Conservation (phyloP, 208 protist genomes). For the Trichomonas tenax region DNA sequence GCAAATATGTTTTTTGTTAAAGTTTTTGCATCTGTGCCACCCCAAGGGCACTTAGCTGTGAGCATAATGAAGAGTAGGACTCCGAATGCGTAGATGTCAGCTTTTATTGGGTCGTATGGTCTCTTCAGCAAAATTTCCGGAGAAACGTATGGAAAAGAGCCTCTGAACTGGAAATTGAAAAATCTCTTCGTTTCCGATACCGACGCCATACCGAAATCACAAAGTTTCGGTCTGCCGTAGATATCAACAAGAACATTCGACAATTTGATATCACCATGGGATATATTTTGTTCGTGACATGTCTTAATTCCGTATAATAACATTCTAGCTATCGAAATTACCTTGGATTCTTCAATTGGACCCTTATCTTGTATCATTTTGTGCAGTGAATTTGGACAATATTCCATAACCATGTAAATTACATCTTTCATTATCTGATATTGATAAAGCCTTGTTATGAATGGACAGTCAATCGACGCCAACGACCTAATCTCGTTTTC, state of each 20-base stretch:
- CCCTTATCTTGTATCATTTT: neutral
- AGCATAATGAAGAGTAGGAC: neutral
- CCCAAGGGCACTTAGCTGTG: neutral
- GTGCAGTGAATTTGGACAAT: neutral
- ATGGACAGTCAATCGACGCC: slow-evolving; percentile 39
- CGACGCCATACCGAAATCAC: neutral
- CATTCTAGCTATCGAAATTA: neutral
- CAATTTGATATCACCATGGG: neutral
- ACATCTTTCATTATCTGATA: neutral
- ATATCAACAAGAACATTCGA: neutral
- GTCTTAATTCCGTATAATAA: neutral
- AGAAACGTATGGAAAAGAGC: neutral
- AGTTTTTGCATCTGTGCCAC: neutral
- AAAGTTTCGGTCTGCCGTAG: neutral
- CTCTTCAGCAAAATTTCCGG: neutral
- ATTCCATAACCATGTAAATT: neutral
- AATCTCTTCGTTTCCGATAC: neutral
- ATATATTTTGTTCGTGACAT: neutral
- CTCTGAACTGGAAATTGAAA: neutral
- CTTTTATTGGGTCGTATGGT: neutral
- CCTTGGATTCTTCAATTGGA: neutral
- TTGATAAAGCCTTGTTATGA: slow-evolving; percentile 45
- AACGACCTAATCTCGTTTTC: slow-evolving; percentile 51
- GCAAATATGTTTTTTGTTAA: neutral
- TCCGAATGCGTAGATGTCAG: neutral